These are phyloP conservation scores for Panellus pusillus DNA, from an alignment of 768 basidiomycete species.

Conservation along the genomic window DNA sequence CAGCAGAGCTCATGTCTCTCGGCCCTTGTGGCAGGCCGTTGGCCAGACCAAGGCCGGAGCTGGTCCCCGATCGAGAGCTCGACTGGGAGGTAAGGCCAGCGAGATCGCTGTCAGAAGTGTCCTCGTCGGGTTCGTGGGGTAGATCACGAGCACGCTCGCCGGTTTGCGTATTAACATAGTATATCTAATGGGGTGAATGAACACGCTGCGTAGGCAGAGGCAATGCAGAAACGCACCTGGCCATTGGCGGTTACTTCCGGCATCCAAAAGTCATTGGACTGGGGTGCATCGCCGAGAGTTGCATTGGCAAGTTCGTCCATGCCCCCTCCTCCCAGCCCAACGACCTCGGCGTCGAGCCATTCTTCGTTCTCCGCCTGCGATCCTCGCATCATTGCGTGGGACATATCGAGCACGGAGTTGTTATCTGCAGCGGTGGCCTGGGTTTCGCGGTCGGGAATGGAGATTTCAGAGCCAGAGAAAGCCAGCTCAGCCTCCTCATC, in stretches of 20 bases:
- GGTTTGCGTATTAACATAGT: conserved; percentile 90
- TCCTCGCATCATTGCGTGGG: conserved; percentile 46
- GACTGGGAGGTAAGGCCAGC: conserved; percentile 59
- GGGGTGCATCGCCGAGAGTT: conserved; percentile 31
- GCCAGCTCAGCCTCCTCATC: conserved; percentile 79
- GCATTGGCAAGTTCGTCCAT: conserved; percentile 32
- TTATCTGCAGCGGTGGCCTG: conserved; percentile 27
- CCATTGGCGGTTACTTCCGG: conserved; percentile 81
- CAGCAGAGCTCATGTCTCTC: conserved; percentile 31
- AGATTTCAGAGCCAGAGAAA: conserved; percentile 51
- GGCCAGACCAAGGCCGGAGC: conserved; percentile 50
- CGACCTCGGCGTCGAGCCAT: conserved; percentile 55
- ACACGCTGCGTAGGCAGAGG: neutral
- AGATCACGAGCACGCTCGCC: conserved; percentile 81
- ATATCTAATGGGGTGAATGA: conserved; percentile 60
- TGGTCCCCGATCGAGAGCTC: conserved; percentile 55
- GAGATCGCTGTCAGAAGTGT: conserved; percentile 62
- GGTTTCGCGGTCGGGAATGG: conserved; percentile 34
- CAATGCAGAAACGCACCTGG: conserved; percentile 55
- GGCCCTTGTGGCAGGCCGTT: conserved; percentile 38
- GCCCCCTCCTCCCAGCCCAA: conserved; percentile 31
- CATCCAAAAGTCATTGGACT: conserved; percentile 86
- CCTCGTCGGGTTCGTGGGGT: conserved; percentile 72
- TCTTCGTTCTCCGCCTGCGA: conserved; percentile 50
- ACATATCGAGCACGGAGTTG: conserved; percentile 45